Evolutionary conservation across 371 early-diverging fungal species (phyloP).

Genomic region (Zancudomyces culisetae): DNA sequence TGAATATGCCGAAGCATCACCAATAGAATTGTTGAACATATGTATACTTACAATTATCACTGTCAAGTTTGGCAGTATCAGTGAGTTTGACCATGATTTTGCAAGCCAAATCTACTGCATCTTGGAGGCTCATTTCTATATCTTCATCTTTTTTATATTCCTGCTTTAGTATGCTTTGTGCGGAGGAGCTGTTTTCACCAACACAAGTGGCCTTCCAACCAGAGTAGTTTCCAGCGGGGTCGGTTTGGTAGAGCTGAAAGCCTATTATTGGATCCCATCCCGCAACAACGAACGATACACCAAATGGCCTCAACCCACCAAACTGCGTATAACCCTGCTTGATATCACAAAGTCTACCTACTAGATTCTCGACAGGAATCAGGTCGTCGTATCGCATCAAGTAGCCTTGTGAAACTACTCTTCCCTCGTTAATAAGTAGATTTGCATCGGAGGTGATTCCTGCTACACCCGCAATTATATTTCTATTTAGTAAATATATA

Average conservation of each 20-base stretch:
- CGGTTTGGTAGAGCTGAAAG: constrained; percentile 94
- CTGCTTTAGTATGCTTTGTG: constrained; percentile 80
- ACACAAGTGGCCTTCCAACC: constrained; percentile 98
- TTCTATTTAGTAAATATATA: no score
- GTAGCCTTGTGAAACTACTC: constrained; percentile 80
- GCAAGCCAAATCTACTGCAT: constrained; percentile 71
- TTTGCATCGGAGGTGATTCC: constrained; percentile 97
- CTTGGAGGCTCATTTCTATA: constrained; percentile 48
- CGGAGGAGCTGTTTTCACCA: constrained; percentile 84
- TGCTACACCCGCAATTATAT: constrained; percentile 91
- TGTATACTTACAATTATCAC: constrained; percentile 51
- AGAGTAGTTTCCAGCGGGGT: constrained; percentile 97
- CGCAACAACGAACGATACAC: constrained; percentile 94
- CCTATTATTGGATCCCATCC: constrained; percentile 82
- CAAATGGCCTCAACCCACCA: constrained; percentile 96
- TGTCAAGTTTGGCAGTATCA: constrained; percentile 72
- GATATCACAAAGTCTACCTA: constrained; percentile 80
- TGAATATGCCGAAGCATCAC: constrained; percentile 21
- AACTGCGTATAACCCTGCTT: constrained; percentile 98
- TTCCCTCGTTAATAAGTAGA: constrained; percentile 79
- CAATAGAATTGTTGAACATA: no score
- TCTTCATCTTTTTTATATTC: constrained; percentile 55
- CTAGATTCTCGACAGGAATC: constrained; percentile 88
- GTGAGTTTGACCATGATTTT: constrained; percentile 90
- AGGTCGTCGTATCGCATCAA: constrained; percentile 67